Evolutionary conservation across 345 rosid genomes (phyloP).

Genomic region (Citrus glauca): DNA sequence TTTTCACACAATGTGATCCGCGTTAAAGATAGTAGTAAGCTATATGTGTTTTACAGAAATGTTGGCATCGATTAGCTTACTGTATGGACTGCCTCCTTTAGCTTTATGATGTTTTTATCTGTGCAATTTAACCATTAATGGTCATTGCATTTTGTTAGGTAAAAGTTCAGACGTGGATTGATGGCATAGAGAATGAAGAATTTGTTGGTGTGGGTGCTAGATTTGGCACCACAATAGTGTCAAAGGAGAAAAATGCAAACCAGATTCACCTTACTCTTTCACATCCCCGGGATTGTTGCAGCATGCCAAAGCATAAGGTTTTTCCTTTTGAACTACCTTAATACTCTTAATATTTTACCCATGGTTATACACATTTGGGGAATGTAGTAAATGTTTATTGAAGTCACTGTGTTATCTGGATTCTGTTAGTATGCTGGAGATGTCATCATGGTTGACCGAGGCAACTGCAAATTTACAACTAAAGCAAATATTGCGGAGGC

Average conservation of each 20-base stretch:
- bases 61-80: not conserved
- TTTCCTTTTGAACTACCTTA: not conserved
- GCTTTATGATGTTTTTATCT: constrained; percentile 10
- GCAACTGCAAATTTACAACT: constrained; percentile 79
- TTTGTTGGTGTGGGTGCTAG: constrained; percentile 98
- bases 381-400: constrained; percentile 3
- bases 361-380: not conserved
- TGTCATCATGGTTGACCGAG: constrained; percentile 88
- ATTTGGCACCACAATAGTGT: constrained; percentile 76
- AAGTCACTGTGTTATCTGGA: constrained; percentile 7
- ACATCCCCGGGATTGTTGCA: constrained; percentile 85
- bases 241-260: constrained; percentile 94
- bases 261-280: constrained; percentile 66
- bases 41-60: not conserved
- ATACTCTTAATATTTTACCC: not conserved
- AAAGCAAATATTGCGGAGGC: constrained; percentile 89
- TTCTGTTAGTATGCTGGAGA: constrained; percentile 67
- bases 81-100: not conserved
- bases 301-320: constrained; percentile 68
- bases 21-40: not conserved
- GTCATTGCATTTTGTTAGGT: constrained; percentile 43
- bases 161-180: constrained; percentile 94
- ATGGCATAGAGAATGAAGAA: constrained; percentile 71
- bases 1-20: not conserved
- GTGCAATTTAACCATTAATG: not conserved